Evolutionary conservation across 768 basidiomycete species (phyloP), one percentile per base, ranked within the genome.

Genomic region (Tulasnella calospora): DNA sequence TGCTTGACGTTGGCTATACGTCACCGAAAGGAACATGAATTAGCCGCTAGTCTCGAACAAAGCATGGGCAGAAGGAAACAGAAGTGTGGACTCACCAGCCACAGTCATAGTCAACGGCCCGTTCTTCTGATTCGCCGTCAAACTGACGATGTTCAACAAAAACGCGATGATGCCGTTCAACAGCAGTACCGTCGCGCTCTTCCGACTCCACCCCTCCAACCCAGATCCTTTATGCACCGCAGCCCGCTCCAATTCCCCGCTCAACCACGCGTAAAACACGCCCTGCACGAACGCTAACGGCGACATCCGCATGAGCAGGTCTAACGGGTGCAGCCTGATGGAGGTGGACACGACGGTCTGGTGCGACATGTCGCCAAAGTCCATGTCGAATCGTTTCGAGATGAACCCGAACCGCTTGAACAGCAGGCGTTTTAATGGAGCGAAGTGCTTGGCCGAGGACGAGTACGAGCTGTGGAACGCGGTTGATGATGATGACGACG

Each of bases 61-160:
- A n/a, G n/a, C n/a, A n/a, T n/a, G n/a, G n/a, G n/a, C n/a, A n/a
- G n/a, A n/a, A n/a, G n/a, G n/a, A n/a, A n/a, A n/a, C n/a, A n/a
- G n/a, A n/a, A n/a, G n/a, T n/a, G n/a, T n/a, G n/a, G n/a, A n/a
- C 89, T 77, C 79, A 93, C 92, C 92, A 79, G 94, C 94, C 71
- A 97, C 95, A 13, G 92, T 94, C 93, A 96, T 97, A 41, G 92
- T 92, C n/a, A n/a, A n/a, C n/a, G n/a, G n/a, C n/a, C n/a, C n/a
- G n/a, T n/a, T n/a, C n/a, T n/a, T n/a, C n/a, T n/a, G n/a, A n/a
- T n/a, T n/a, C n/a, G n/a, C n/a, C n/a, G n/a, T n/a, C n/a, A n/a
- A n/a, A n/a, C n/a, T n/a, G n/a, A n/a, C n/a, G n/a, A n/a, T n/a
- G n/a, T n/a, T n/a, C n/a, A n/a, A n/a, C n/a, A n/a, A n/a, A 82